phyloP scores from a whole-genome alignment of 768 basidiomycete genomes.

The Leucosporidium yakuticum region DNA sequence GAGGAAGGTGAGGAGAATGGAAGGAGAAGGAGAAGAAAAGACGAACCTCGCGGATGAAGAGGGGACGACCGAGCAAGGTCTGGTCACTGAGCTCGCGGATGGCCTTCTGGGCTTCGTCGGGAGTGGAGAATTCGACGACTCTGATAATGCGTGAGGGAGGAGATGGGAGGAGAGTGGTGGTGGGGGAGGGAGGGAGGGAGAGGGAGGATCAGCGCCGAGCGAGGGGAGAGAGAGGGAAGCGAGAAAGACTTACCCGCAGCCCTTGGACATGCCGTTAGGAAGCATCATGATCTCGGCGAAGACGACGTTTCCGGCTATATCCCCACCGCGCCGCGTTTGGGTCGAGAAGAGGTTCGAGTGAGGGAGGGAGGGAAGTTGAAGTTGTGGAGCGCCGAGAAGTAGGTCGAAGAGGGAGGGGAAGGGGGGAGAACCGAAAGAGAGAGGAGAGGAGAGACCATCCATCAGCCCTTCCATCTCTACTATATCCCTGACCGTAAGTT shows the following conservation, averaged over 20 bases:
- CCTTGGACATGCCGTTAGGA: constrained; percentile 93
- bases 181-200: too few species aligned
- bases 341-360: background rate
- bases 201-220: background rate
- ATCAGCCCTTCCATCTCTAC: constrained; percentile 6
- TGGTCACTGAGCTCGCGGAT: constrained; percentile 86
- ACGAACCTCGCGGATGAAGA: constrained; percentile 90
- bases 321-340: background rate
- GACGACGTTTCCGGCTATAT: constrained; percentile 93
- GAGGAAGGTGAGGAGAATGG: background rate
- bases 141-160: constrained; percentile 47
- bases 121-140: constrained; percentile 89
- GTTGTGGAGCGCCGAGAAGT: background rate
- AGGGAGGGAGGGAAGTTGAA: background rate
- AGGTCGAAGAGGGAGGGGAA: background rate
- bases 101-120: constrained; percentile 81
- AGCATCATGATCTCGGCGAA: constrained; percentile 99
- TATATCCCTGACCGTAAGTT: constrained; percentile 2
- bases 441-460: too few species aligned
- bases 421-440: background rate
- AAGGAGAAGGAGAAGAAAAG: background rate
- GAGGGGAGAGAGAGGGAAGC: background rate
- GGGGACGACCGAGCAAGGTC: constrained; percentile 81
- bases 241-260: constrained; percentile 78
- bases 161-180: too few species aligned